Percentiles rank a stretch among this genome's conserved stretches.
phyloP scores from a whole-genome alignment of 1,284 basidiomycete species.

The Apiotrichum porosum region DNA sequence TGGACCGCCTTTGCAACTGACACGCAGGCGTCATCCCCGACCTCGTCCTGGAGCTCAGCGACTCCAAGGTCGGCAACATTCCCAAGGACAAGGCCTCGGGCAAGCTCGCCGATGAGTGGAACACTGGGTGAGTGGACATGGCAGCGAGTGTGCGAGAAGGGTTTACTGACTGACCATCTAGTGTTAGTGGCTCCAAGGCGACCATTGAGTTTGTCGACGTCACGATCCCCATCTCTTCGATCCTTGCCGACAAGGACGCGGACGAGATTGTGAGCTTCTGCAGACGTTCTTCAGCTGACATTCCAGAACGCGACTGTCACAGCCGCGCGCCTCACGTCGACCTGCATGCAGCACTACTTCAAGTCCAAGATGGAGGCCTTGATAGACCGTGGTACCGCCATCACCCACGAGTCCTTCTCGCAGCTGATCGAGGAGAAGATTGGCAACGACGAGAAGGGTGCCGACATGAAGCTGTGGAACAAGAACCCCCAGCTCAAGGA shows the following conservation, averaged over 20 bases:
- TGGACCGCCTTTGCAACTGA: no score
- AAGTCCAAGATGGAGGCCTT: constrained; percentile 83
- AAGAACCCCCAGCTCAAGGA: constrained; percentile 67
- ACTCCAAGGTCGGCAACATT: constrained; percentile 41
- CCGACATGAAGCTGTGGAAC: constrained; percentile 83
- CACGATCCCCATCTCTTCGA: constrained; percentile 64
- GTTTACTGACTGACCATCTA: constrained; percentile 6
- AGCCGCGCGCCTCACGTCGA: constrained; percentile 76
- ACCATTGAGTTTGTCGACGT: constrained; percentile 72
- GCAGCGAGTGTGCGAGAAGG: no score
- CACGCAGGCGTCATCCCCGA: constrained; percentile 34
- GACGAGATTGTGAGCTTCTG: constrained; percentile 70
- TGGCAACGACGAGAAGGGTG: constrained; percentile 78
- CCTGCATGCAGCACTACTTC: constrained; percentile 78
- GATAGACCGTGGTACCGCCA: constrained; percentile 83
- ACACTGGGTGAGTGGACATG: constrained; percentile 53
- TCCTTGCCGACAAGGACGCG: constrained; percentile 83
- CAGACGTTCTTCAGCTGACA: constrained; percentile 5
- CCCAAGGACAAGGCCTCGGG: constrained; percentile 47
- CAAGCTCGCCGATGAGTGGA: constrained; percentile 48
- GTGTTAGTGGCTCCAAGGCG: constrained; percentile 24
- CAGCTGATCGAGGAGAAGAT: constrained; percentile 65
- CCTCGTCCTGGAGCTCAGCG: constrained; percentile 31
- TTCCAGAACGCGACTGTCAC: constrained; percentile 67
- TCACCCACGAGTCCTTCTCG: constrained; percentile 80